Evolutionary conservation across 768 basidiomycete genomes (phyloP), one percentile per base, ranked within the genome.

Genomic region (Hortiboletus flavorubellus): DNA sequence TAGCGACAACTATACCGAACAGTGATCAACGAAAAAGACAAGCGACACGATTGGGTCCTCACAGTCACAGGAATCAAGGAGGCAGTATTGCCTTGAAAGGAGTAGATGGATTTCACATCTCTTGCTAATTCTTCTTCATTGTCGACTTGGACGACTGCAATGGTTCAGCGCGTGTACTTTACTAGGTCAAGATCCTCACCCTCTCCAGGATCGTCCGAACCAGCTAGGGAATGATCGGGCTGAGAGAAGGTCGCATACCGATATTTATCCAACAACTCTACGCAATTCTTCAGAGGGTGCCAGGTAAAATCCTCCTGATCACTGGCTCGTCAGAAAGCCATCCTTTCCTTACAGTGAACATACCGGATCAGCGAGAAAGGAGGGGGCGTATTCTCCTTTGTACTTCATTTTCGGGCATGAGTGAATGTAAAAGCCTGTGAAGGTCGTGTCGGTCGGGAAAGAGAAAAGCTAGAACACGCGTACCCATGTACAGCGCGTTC

Each of bases 361-460:
- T 62, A 93, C 91, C 8, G 95, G 93, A 70, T 98, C 95, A 12
- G 83, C 80, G 18, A 98, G 78, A 59, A 82, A 92, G 3, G 95
- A 97, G 0, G 96, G 96, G 0, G 77, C 69, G 61, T 95, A 99
- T 52, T 97, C 93, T 30, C 86, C 94, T 65, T 99, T 99, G 73
- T 99, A 98, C 52, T 79, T 79, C 97, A 98, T 98, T 72, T 99
- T 99, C 48, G 75, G 82, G 66, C 95, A 98, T 2, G 89, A 84
- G 62, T 97, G 81, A 38, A 98, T 89, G 69, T 98, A 98, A 70
- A 84, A 98, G 8, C 95, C 95, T 97, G 46, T 62, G 26, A 10
- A 9, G 16, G 7, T 15, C 5, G 12, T 11, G 38, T 60, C 47
- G 29, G 39, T 8, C 26, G 34, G 46, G 31, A 29, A 26, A 23